These are phyloP conservation scores for Hymenoscyphus linearis DNA, from an alignment of 2,329 filamentous ascomycete genomes.

Conservation along the genomic window DNA sequence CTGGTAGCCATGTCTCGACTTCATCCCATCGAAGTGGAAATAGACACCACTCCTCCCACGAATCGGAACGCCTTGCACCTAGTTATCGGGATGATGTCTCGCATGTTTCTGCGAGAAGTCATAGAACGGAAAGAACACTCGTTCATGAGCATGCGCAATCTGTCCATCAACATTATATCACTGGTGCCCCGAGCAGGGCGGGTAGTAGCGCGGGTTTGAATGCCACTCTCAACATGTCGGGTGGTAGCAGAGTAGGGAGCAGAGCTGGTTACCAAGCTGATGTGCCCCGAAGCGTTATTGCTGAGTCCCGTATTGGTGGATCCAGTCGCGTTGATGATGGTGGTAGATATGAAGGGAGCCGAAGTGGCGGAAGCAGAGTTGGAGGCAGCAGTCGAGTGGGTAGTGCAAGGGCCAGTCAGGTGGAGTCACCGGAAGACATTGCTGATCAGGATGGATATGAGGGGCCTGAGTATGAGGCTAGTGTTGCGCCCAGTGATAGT, in stretches of 20 bases:
- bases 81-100: background rate
- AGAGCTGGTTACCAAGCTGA: constrained; percentile 15
- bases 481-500: constrained; percentile 55
- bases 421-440: constrained; percentile 23
- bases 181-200: background rate
- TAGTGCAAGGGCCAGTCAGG: constrained; percentile 13
- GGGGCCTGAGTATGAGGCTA: constrained; percentile 41
- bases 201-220: background rate
- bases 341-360: background rate
- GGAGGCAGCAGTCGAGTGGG: background rate
- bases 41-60: background rate
- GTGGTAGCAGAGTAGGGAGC: background rate
- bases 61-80: background rate
- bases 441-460: constrained; percentile 37
- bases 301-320: background rate
- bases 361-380: background rate
- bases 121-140: constrained; percentile 2
- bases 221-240: background rate
- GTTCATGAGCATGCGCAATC: background rate
- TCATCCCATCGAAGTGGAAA: background rate
- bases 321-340: background rate
- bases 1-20: background rate
- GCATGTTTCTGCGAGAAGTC: constrained; percentile 4
- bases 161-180: background rate
- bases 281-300: constrained; percentile 19